Percentiles rank a stretch among this genome's conserved stretches.
These are phyloP conservation scores for Aspergillus glaucus DNA, from an alignment of 2,329 filamentous ascomycete species.

Conservation along the genomic window DNA sequence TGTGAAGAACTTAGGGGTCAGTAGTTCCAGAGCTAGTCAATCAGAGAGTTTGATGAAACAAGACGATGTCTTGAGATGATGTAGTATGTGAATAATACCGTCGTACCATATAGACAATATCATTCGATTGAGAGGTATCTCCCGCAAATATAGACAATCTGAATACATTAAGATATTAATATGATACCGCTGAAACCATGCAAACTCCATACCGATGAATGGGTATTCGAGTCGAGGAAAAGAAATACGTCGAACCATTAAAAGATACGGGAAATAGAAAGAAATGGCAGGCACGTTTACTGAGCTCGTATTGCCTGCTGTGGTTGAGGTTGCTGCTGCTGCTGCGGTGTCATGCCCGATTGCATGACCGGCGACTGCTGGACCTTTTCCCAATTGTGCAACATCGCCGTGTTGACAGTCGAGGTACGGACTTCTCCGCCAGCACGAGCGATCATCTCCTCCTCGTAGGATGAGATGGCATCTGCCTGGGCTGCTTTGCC, in stretches of 20 bases:
- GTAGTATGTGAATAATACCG: too few relatives aligned
- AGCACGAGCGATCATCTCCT: conserved; percentile 36
- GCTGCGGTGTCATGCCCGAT: conserved; percentile 3
- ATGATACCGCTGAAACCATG: too few relatives aligned
- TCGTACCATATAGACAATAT: too few relatives aligned
- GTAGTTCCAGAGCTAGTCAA: too few relatives aligned
- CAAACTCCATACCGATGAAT: neutral
- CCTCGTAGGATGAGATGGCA: conserved; percentile 23
- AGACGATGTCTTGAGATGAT: too few relatives aligned
- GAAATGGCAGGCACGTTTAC: neutral
- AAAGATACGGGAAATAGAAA: neutral
- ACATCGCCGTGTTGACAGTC: conserved; percentile 40
- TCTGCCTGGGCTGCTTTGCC: conserved; percentile 6
- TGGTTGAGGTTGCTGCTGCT: neutral
- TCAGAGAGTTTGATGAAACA: too few relatives aligned
- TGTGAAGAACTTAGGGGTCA: too few relatives aligned
- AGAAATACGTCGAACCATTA: neutral
- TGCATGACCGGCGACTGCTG: conserved; percentile 12
- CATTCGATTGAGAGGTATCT: too few relatives aligned
- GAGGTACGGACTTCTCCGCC: conserved; percentile 41
- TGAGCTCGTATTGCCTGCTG: neutral
- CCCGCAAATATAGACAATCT: too few relatives aligned
- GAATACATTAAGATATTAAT: too few relatives aligned
- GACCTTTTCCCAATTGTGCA: conserved; percentile 37
- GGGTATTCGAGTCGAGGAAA: neutral